A percentile compares a stretch with the other conserved stretches of the same genome.
Evolutionary conservation across 2,329 filamentous ascomycete genomes (phyloP).

Genomic region (Neocucurbitaria cava): DNA sequence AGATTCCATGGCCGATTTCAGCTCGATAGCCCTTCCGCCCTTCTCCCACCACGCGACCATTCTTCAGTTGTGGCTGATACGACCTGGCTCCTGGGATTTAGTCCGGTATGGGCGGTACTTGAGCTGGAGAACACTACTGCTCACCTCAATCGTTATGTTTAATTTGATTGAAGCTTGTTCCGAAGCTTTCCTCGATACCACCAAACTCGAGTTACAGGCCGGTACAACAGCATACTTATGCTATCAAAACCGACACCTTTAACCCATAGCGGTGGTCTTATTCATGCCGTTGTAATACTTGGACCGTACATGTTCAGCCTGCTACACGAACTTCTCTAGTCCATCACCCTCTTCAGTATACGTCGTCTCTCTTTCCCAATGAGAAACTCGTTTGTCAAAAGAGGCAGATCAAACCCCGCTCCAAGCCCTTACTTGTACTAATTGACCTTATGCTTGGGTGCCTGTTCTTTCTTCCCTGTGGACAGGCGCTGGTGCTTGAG

Average conservation of each 20-base stretch:
- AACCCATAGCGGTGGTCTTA: no score
- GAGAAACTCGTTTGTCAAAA: constrained; percentile 43
- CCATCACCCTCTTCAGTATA: constrained; percentile 41
- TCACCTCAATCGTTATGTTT: no score
- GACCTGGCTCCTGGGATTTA: constrained; percentile 3
- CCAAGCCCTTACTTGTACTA: constrained; percentile 29
- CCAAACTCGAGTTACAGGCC: no score
- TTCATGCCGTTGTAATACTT: no score
- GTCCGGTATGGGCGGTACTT: not conserved
- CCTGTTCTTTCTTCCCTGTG: constrained; percentile 19
- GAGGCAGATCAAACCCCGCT: constrained; percentile 31
- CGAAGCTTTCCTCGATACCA: no score
- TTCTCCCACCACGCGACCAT: constrained; percentile 13
- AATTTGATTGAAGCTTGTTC: no score
- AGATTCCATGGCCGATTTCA: constrained; percentile 19
- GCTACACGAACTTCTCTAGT: not conserved
- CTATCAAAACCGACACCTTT: no score
- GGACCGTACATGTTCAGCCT: no score
- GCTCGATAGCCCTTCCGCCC: constrained; percentile 23
- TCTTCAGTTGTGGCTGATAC: constrained; percentile 8
- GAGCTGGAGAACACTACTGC: not conserved
- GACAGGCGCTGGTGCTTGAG: constrained; percentile 29
- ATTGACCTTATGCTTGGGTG: constrained; percentile 40
- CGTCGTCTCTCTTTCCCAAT: constrained; percentile 40
- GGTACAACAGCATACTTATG: no score